Evolutionary conservation across 768 basidiomycete species (phyloP).

Genomic region (Tylopilus sp.): DNA sequence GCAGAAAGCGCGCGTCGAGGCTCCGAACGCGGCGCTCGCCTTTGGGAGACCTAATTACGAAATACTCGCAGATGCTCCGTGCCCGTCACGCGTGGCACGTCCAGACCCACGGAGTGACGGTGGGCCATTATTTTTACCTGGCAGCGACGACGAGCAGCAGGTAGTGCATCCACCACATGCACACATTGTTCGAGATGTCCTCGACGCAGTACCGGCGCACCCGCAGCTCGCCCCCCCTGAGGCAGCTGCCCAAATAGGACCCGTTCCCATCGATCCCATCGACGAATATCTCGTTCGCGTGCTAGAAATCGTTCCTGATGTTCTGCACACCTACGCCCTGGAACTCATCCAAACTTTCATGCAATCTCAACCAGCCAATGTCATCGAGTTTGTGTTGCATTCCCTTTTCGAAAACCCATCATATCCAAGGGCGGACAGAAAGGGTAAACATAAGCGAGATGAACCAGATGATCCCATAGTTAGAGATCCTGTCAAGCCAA

Average conservation of each 20-base stretch:
- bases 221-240: not conserved
- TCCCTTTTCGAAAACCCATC: conserved; percentile 56
- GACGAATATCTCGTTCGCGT: conserved; percentile 45
- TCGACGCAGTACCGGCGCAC: not conserved
- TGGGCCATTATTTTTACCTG: conserved; percentile 37
- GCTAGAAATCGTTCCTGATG: conserved; percentile 70
- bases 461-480: conserved; percentile 26
- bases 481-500: conserved; percentile 35
- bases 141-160: conserved; percentile 33
- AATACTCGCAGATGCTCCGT: conserved; percentile 6
- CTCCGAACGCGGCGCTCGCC: not conserved
- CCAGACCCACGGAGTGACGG: not conserved
- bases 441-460: conserved; percentile 42
- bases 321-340: conserved; percentile 52
- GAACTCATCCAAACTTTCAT: conserved; percentile 46
- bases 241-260: conserved; percentile 6
- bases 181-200: not conserved
- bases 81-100: not conserved
- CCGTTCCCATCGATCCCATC: conserved; percentile 15
- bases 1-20: conserved; percentile 6
- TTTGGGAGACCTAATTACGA: conserved; percentile 16
- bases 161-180: not conserved
- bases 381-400: conserved; percentile 56
- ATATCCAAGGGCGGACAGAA: conserved; percentile 55
- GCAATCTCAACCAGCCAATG: conserved; percentile 30